These are phyloP conservation scores for Ogataea minuta DNA, from an alignment of 805 yeast genomes.

Conservation along the genomic window DNA sequence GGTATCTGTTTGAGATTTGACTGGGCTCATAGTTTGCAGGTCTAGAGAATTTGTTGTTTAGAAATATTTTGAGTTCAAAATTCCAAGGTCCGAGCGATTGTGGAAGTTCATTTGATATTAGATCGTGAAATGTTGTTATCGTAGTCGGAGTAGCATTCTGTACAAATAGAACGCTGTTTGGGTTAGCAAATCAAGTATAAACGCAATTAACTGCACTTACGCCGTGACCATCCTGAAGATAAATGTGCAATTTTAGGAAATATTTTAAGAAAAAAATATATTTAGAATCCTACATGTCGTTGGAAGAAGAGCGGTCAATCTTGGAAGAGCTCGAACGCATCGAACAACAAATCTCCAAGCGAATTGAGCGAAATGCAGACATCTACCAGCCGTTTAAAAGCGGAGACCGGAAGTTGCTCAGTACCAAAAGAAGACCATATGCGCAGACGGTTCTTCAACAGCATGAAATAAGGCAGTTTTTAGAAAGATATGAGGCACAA, in stretches of 20 bases:
- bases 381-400: constrained; percentile 36
- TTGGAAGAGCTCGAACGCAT: constrained; percentile 70
- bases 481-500: constrained; percentile 42
- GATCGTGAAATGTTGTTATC: constrained; percentile 68
- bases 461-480: constrained; percentile 60
- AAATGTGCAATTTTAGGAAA: no score
- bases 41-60: constrained; percentile 56
- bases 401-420: constrained; percentile 30
- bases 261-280: neutral
- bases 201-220: constrained; percentile 23
- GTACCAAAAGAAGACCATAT: constrained; percentile 40
- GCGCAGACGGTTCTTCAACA: constrained; percentile 59
- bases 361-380: constrained; percentile 62
- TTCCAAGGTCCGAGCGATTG: constrained; percentile 62
- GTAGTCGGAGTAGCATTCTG: constrained; percentile 54
- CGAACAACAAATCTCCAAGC: constrained; percentile 60
- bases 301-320: constrained; percentile 39
- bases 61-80: constrained; percentile 63
- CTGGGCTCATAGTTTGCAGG: constrained; percentile 38
- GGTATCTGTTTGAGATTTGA: constrained; percentile 41
- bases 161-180: constrained; percentile 38
- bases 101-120: constrained; percentile 66
- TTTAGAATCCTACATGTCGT: constrained; percentile 12
- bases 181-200: neutral
- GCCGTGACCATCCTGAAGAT: constrained; percentile 33